Conservation (phyloP, 495 filamentous ascomycete genomes). For the Penicillium samsonianum region DNA sequence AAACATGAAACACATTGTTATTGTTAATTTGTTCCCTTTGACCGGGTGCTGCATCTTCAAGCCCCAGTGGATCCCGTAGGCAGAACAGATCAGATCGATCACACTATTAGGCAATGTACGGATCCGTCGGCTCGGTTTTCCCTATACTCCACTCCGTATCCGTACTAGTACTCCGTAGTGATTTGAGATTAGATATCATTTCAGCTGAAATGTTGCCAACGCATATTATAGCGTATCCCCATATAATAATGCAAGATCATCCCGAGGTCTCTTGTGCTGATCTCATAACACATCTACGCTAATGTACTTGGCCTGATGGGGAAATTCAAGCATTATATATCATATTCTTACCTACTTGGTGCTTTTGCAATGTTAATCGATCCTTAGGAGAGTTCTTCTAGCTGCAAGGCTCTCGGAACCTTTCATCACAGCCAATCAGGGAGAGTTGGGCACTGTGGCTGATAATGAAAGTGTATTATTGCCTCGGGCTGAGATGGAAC, state of each 20-base stretch:
- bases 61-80: constrained; percentile 13
- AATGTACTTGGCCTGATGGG: neutral
- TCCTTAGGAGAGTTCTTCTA: neutral
- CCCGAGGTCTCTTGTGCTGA: neutral
- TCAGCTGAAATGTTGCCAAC: constrained; percentile 6
- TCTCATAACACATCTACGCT: neutral
- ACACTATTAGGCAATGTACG: constrained; percentile 2
- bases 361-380: neutral
- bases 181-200: neutral
- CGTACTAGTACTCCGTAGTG: neutral
- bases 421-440: constrained; percentile 4
- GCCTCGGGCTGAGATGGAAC: constrained; percentile 3
- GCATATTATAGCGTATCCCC: neutral
- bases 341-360: neutral
- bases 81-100: constrained; percentile 6
- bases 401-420: neutral
- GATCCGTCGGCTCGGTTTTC: constrained; percentile 1
- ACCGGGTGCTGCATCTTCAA: constrained; percentile 7
- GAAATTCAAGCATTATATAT: neutral
- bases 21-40: neutral
- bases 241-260: neutral
- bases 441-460: neutral
- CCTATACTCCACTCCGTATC: neutral
- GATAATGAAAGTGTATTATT: neutral
- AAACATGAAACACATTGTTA: neutral